A percentile compares a stretch with the other conserved stretches of the same genome.
Conservation (phyloP, 352 stramenopile genomes). For the Aphanomyces invadans region DNA sequence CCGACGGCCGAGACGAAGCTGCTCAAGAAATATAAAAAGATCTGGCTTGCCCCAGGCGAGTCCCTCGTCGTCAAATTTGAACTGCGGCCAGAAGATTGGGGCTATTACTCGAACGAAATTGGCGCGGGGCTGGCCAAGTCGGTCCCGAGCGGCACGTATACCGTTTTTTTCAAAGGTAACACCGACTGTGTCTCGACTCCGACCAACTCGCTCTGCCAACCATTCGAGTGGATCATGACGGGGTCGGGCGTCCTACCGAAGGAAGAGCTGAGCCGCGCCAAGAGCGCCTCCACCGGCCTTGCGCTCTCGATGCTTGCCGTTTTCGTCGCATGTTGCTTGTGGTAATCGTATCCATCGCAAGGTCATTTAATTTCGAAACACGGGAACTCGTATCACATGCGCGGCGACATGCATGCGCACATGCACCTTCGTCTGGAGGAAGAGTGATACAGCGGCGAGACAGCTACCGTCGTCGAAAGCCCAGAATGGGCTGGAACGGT, state of each 20-base stretch:
- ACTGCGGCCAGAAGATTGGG: constrained; percentile 47
- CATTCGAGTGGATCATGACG: background rate
- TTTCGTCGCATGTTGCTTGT: too few species aligned
- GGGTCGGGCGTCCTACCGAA: background rate
- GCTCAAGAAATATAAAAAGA: constrained; percentile 73
- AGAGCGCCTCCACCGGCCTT: background rate
- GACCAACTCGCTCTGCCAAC: background rate
- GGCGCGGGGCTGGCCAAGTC: constrained; percentile 46
- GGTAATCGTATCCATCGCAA: too few species aligned
- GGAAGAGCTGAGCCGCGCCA: background rate
- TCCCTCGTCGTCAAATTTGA: constrained; percentile 31
- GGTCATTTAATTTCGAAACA: too few species aligned
- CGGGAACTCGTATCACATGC: too few species aligned
- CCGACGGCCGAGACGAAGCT: constrained; percentile 71
- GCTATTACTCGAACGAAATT: constrained; percentile 50
- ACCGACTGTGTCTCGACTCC: constrained; percentile 50
- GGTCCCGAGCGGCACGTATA: constrained; percentile 56
- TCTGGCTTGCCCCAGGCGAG: constrained; percentile 42
- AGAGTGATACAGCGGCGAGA: too few species aligned
- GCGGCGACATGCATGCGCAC: too few species aligned
- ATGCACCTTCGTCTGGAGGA: too few species aligned
- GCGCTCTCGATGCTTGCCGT: background rate
- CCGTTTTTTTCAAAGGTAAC: constrained; percentile 57
- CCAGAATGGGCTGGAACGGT: too few species aligned
- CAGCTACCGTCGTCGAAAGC: too few species aligned